Base-by-base conservation (phyloP, 306 rosid genomes). In the Coriaria nepalensis region DNA sequence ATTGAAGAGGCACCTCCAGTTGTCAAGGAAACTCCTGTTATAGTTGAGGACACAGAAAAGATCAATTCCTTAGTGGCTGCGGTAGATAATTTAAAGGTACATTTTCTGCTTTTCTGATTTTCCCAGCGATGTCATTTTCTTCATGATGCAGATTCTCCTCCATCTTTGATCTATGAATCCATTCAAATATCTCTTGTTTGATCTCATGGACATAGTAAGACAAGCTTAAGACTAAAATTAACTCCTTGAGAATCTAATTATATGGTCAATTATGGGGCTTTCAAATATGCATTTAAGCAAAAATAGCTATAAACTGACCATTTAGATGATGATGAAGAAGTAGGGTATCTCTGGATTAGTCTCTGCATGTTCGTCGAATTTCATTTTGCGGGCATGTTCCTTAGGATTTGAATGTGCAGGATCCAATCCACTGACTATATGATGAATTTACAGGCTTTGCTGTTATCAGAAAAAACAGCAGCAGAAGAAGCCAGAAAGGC, bases 1-100 rank as follows among this genome's bases (percentile, higher is more conserved):
- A 79, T 86, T 56, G 73, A 82, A 73, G 99, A 92, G 68, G 96
- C 96, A 47, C 99, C 96, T 47, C 98, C 99, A 63, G 88, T 92
- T 36, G 73, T 92, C 56, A 86, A 86, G 85, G 99, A 86, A 76
- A 92, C 99, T 68, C 99, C 96, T 61, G 86, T 92, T 49, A 52
- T 92, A 47, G 45, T 92, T 50, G 81, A 92, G 68, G 99, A 92
- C 71, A 86, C 93, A 13, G 86, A 82, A 72, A 92, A 82, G 77
- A 76, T 92, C 53, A 78, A 78, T 64, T 73, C 93, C 35, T 76
- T 92, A 62, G 62, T 67, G 62, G 73, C 81, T 41, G 99, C 82
- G 73, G 75, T 92, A 56, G 81, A 70, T 55, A 82, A 69, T 76
- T 74, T 92, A 69, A 85, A 82, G 96, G 99, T 90, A 67, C 33